A percentile compares a stretch with the other conserved stretches of the same genome.
These are phyloP conservation scores for Bondarzewia mesenterica DNA, from an alignment of 1,284 basidiomycete species.

Conservation along the genomic window DNA sequence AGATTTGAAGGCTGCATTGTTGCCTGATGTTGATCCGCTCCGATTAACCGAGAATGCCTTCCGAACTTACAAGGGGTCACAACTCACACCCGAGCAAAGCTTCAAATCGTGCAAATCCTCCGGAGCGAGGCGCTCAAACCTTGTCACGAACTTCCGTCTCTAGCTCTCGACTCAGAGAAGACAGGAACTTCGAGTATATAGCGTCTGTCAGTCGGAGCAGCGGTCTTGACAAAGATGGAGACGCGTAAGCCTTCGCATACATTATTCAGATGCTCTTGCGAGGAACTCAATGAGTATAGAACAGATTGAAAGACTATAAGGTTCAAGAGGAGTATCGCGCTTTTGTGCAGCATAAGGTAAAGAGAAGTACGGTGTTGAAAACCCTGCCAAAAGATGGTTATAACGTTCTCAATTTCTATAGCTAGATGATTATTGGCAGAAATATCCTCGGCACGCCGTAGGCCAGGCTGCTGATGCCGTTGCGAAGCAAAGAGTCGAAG, in stretches of 20 bases:
- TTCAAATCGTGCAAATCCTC: no score
- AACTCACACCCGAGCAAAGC: no score
- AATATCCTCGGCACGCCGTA: conserved; percentile 30
- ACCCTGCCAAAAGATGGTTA: no score
- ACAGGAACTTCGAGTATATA: conserved; percentile 4
- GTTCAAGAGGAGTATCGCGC: conserved; percentile 4
- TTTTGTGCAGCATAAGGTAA: conserved; percentile 4
- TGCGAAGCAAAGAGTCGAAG: conserved; percentile 31
- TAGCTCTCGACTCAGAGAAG: neutral
- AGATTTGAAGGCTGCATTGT: no score
- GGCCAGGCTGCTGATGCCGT: conserved; percentile 11
- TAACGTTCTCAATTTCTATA: no score
- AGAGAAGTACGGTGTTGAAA: neutral
- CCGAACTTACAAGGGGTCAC: no score
- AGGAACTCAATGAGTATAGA: neutral
- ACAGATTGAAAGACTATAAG: conserved; percentile 3
- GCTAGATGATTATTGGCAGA: conserved; percentile 43
- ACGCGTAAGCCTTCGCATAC: conserved; percentile 2
- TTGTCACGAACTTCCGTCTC: no score
- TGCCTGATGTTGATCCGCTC: no score
- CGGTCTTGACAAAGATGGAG: conserved; percentile 6
- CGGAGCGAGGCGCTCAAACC: no score
- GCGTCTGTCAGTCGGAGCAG: conserved; percentile 6
- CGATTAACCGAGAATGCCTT: no score
- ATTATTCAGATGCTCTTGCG: neutral